Conservation (phyloP, 768 basidiomycete genomes). For the Amanita muscaria region DNA sequence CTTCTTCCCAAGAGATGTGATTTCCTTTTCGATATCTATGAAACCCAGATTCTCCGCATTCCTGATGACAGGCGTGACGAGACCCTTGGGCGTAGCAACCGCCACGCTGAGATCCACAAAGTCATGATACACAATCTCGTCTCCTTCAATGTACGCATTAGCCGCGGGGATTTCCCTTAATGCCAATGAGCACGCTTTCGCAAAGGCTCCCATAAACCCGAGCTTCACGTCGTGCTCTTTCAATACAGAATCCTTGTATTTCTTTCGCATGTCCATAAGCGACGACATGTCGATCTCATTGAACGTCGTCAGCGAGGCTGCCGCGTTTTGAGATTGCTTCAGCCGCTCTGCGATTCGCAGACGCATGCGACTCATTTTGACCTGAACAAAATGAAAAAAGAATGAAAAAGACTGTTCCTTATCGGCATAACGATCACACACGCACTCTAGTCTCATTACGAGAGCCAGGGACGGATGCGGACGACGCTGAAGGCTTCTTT, state of each 20-base stretch:
- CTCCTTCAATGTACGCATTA: slow-evolving; percentile 91
- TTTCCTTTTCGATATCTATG: slow-evolving; percentile 88
- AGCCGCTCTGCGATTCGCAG: slow-evolving; percentile 93
- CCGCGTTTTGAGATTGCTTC: slow-evolving; percentile 96
- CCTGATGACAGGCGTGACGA: slow-evolving; percentile 93
- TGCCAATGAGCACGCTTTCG: slow-evolving; percentile 75
- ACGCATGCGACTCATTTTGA: slow-evolving; percentile 99
- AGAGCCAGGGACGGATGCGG: slow-evolving; percentile 34
- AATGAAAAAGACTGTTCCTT: slow-evolving; percentile 1
- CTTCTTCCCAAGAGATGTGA: slow-evolving; percentile 87
- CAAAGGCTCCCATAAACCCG: slow-evolving; percentile 97
- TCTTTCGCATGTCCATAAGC: slow-evolving; percentile 84
- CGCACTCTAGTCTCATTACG: slow-evolving; percentile 81
- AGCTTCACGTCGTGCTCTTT: slow-evolving; percentile 94
- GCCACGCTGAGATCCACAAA: slow-evolving; percentile 93
- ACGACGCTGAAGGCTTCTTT: slow-evolving; percentile 11
- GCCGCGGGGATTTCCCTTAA: slow-evolving; percentile 88
- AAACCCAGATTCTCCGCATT: slow-evolving; percentile 85
- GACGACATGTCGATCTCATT: slow-evolving; percentile 99
- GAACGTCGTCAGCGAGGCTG: slow-evolving; percentile 95
- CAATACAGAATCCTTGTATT: slow-evolving; percentile 86
- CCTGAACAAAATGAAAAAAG: slow-evolving; percentile 33
- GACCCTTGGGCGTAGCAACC: slow-evolving; percentile 93
- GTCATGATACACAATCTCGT: slow-evolving; percentile 88
- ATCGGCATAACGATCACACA: background rate